These are phyloP conservation scores for Hawksworthiomyces lignivorus DNA, from an alignment of 2,329 filamentous ascomycete species.

Conservation along the genomic window DNA sequence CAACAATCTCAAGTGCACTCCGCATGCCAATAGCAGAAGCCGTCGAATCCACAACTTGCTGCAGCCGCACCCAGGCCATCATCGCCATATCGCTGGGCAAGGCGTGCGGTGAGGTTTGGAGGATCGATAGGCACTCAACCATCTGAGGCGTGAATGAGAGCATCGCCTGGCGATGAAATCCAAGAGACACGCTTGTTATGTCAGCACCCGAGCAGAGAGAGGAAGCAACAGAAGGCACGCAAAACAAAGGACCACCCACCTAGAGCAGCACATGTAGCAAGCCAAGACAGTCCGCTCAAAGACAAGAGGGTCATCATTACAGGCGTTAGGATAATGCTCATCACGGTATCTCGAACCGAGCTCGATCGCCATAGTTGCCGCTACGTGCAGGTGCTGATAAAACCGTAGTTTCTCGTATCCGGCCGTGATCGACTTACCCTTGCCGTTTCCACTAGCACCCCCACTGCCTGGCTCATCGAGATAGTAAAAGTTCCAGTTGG, in stretches of 20 bases:
- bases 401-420: conserved; percentile 9
- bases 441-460: background rate
- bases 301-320: background rate
- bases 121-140: conserved; percentile 3
- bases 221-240: background rate
- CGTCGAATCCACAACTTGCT: conserved; percentile 6
- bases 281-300: conserved; percentile 11
- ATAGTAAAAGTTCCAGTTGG: conserved; percentile 12
- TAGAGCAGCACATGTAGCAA: conserved; percentile 10
- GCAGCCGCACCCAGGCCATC: conserved; percentile 11
- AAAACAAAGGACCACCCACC: background rate
- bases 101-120: conserved; percentile 7
- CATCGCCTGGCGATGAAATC: conserved; percentile 7
- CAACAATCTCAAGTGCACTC: no score
- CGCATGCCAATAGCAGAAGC: conserved; percentile 3
- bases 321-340: no score
- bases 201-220: background rate
- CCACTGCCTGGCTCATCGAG: background rate
- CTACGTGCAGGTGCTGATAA: conserved; percentile 10
- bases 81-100: conserved; percentile 1
- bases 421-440: background rate
- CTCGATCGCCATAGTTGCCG: conserved; percentile 10
- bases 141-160: conserved; percentile 8
- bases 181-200: conserved; percentile 4
- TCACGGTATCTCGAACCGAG: background rate